Base-by-base conservation (phyloP, 2,329 filamentous ascomycete species). In the Calycina marina region DNA sequence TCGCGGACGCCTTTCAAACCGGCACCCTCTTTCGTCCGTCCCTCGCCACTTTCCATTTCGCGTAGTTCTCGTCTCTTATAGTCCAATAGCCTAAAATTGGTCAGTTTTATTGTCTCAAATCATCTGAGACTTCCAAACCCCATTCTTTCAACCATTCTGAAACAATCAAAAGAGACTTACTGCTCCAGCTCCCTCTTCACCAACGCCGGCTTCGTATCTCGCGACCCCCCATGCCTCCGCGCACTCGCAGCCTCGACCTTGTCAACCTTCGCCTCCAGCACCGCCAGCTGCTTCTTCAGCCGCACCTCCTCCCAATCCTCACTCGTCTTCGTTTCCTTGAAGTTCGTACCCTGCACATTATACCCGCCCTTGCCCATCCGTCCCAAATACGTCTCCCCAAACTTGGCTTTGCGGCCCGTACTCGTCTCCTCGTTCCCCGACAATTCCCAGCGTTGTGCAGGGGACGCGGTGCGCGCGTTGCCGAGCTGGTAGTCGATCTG, bases 271-370 rank as follows among this genome's bases (percentile, higher is more conserved):
- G 78, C 69, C 48, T 98, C 86, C 16, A 98, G 63, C 47, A 96
- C 88, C 14, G 74, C 69, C 18, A 98, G 70, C 57, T 96, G 85
- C 53, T 90, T 86, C 66, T 92, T 88, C 43, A 98, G 66, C 33
- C 86, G 72, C 27, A 96, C 90, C 57, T 96, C 90, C 57, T 98
- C 90, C 85, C 90, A 96, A 54, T 98, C 90, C 49, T 76, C 74
- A 15, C 92, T 88, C 39, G 80, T 81, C 53, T 85, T 82, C 41
- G 82, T 79, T 22, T 70, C 67, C 37, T 75, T 79, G 54, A 96
- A 96, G 60, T 98, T 86, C 2, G 90, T 98, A 15, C 90, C 90
- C 25, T 77, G 65, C 6, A 80, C 72, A 51, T 81, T 77, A 59
- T 90, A 88, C 37, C 71, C 77, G 44, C 77, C 75, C 50, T 86